A percentile compares a stretch with the other conserved stretches of the same genome.
Evolutionary conservation across 805 yeast genomes (phyloP).

Genomic region (Ogataea thermomethanolica): DNA sequence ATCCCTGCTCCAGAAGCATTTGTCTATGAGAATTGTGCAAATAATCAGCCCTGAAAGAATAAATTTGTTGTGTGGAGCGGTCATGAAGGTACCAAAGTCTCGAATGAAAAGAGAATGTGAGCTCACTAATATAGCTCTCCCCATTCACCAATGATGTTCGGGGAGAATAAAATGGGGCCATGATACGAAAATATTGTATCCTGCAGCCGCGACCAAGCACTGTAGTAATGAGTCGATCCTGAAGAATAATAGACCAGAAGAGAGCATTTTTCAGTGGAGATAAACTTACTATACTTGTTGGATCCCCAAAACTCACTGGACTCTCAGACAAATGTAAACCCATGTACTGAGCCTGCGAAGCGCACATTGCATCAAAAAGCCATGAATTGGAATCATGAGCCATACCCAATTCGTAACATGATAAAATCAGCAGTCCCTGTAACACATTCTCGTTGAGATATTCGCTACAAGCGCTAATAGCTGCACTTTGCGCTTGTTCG

Average conservation of each 20-base stretch:
- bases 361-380: constrained; percentile 33
- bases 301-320: neutral
- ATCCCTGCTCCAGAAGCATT: constrained; percentile 30
- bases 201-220: constrained; percentile 35
- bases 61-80: constrained; percentile 31
- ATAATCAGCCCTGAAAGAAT: constrained; percentile 33
- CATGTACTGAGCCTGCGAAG: constrained; percentile 30
- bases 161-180: constrained; percentile 29
- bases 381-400: constrained; percentile 33
- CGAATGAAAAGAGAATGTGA: constrained; percentile 29
- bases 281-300: constrained; percentile 7
- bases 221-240: constrained; percentile 33
- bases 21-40: constrained; percentile 33
- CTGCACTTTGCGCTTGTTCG: constrained; percentile 25
- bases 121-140: constrained; percentile 20
- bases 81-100: constrained; percentile 34
- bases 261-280: constrained; percentile 22
- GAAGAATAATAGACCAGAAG: constrained; percentile 34
- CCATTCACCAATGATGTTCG: neutral
- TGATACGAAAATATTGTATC: constrained; percentile 33
- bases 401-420: constrained; percentile 34
- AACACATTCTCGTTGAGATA: constrained; percentile 24
- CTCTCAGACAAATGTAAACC: constrained; percentile 2
- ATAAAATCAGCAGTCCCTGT: constrained; percentile 29
- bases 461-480: constrained; percentile 24